Evolutionary conservation across 2,329 filamentous ascomycete genomes (phyloP).

Genomic region (Shiraia bambusicola): DNA sequence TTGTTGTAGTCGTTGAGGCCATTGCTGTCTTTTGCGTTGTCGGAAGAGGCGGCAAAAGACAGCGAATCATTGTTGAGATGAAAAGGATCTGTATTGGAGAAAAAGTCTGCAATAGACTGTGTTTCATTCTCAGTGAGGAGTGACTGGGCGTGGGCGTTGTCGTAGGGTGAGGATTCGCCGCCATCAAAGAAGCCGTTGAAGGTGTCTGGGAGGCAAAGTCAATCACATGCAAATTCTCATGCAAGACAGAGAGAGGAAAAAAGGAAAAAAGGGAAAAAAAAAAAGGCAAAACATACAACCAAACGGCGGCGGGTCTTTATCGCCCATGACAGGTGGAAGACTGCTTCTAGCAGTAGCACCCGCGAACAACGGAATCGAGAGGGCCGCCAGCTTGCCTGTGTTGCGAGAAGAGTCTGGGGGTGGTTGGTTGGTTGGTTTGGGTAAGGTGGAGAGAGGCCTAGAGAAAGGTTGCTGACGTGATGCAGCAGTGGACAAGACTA

Average conservation of each 20-base stretch:
- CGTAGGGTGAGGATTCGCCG: constrained; percentile 12
- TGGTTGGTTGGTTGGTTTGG: constrained; percentile 1
- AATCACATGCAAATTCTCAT: constrained; percentile 4
- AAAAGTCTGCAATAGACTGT: constrained; percentile 37
- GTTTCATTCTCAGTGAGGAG: constrained; percentile 37
- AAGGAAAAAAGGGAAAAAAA: background rate
- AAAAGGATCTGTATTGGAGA: constrained; percentile 35
- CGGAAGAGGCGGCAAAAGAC: constrained; percentile 13
- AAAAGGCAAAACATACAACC: constrained; percentile 28
- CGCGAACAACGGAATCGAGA: constrained; percentile 24
- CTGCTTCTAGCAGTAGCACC: constrained; percentile 27
- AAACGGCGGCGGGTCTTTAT: constrained; percentile 38
- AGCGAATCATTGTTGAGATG: constrained; percentile 16
- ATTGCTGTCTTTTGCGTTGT: constrained; percentile 23
- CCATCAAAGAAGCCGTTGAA: constrained; percentile 30
- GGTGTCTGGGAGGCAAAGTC: constrained; percentile 25
- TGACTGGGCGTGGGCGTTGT: constrained; percentile 25
- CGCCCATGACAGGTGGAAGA: constrained; percentile 33
- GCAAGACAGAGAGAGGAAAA: too few species aligned
- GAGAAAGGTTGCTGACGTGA: constrained; percentile 2
- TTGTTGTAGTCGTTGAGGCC: constrained; percentile 24
- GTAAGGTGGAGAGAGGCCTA: constrained; percentile 3
- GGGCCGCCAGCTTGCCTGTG: constrained; percentile 33
- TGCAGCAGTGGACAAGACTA: background rate
- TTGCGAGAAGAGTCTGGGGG: background rate